Evolutionary conservation across 805 yeast genomes (phyloP), one percentile per base, ranked within the genome.

Genomic region (Candida qinlingensis): DNA sequence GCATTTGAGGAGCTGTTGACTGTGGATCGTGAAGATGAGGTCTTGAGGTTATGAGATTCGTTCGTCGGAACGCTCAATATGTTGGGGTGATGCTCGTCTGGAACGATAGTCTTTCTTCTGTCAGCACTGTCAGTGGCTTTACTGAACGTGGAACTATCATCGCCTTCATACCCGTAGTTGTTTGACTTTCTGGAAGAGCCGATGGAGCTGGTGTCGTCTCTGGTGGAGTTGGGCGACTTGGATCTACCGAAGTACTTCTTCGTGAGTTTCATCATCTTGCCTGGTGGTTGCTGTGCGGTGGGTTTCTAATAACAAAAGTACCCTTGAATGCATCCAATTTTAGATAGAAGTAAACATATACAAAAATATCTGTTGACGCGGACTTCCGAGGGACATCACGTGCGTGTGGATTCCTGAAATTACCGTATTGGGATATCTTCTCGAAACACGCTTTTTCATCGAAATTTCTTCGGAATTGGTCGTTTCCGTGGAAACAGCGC

Each of bases 261-360:
- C n/a, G 78, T 70, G 41, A 73, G 62, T 47, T 72, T 74, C 19
- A 62, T 58, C 63, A 58, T 60, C 31, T 40, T 50, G 7, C 9
- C 38, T 31, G 34, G 8, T 31, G 2, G 34, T 31, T 8, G 8
- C 34, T 31, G 34, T 31, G 34, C 11, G 34, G 12, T 9, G 9
- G 12, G 35, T 33, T 9, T 11, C 9, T 3, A 33, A 9, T 33
- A 33, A 33, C 3, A 33, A 33, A 11, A 33, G 19, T 19, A 19
- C 35, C 11, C 19, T 19, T 19, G 19, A 19, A 19, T 19, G 19
- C 19, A 19, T 19, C 19, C 19, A 19, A 19, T 19, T 19, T 19
- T n/a, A n/a, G 19, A 19, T 19, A 19, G 19, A 19, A 19, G 19
- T 19, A 19, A 19, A 19, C 19, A 19, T 2, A 19, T 19, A 19